Evolutionary conservation across 352 stramenopile genomes (phyloP), one percentile per base, ranked within the genome.

Genomic region (Stramenopiles sp.): DNA sequence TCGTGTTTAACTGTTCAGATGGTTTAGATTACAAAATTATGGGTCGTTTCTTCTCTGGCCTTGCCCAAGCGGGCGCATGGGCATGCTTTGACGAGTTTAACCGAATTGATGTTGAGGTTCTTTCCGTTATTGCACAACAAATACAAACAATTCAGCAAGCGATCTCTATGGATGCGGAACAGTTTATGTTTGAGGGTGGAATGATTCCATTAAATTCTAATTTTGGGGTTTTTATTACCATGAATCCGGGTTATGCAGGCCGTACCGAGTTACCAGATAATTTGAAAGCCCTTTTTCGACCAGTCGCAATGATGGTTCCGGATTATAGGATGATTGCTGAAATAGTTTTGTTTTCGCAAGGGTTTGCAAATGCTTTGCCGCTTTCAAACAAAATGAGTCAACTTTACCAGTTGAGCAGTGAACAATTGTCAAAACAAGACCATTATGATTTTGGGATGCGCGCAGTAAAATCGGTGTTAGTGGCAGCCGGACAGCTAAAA

Each of bases 71-170:
- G 0, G 90, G 90, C 1, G 89, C 91, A 2, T 97, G 91, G 91
- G 91, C 89, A 2, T 97, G 91, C 80, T 97, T 97, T 79, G 91
- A 97, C 76, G 91, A 97, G 79, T 97, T 97, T 79, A 97, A 97
- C 77, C 89, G 91, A 31, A 96, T 97, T 68, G 90, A 97, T 78
- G 95, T 96, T 68, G 91, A 97, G 77, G 91, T 96, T 43, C 76
- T 97, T 1, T 96, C 88, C 30, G 91, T 97, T 25, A 96, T 96
- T 78, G 90, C 91, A n/a, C 91, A 97, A 76, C 91, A 97, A 76
- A 92, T 97, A 68, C 80, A 96, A 4, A 93, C 85, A 69, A 96
- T 96, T 75, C 90, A 96, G 79, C 89, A 96, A 74, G 91, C 89
- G 1, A 96, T 96, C 77, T 83, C 92, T 2, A 85, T 87, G 0